phyloP scores from a whole-genome alignment of 495 filamentous ascomycete genomes.

The Penicillium roqueforti region DNA sequence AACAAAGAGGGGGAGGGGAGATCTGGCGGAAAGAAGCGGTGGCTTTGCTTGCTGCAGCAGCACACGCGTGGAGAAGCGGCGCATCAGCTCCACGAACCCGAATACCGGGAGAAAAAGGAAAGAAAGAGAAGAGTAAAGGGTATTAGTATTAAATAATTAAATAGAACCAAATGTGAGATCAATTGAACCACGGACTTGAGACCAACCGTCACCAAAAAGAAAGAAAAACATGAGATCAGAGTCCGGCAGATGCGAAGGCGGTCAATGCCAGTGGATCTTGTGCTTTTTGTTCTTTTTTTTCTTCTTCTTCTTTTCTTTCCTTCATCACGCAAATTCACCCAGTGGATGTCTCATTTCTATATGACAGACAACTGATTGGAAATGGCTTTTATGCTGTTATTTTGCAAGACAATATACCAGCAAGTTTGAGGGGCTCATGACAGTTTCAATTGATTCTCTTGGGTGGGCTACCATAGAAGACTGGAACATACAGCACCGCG shows the following conservation, averaged over 20 bases:
- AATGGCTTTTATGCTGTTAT: slow-evolving; percentile 20
- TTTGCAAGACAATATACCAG: slow-evolving; percentile 44
- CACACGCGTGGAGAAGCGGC: slow-evolving; percentile 38
- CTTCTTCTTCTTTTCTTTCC: slow-evolving; percentile 22
- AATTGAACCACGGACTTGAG: slow-evolving; percentile 12
- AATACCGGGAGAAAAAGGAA: slow-evolving; percentile 6
- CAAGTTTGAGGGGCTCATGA: slow-evolving; percentile 51
- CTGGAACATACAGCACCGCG: slow-evolving; percentile 35
- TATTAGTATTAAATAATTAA: slow-evolving; percentile 18
- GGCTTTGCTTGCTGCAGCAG: slow-evolving; percentile 38
- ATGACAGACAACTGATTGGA: slow-evolving; percentile 31
- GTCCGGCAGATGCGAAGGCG: slow-evolving; percentile 19
- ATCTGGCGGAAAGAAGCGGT: slow-evolving; percentile 38
- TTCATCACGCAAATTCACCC: slow-evolving; percentile 31
- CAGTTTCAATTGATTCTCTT: slow-evolving; percentile 21
- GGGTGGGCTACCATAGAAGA: slow-evolving; percentile 49
- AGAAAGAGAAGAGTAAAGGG: slow-evolving; percentile 5
- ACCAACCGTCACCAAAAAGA: slow-evolving; percentile 19
- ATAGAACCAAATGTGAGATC: slow-evolving; percentile 13
- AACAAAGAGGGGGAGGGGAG: slow-evolving; percentile 32
- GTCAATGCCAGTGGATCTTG: slow-evolving; percentile 5
- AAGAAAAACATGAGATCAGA: slow-evolving; percentile 15
- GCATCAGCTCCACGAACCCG: slow-evolving; percentile 31
- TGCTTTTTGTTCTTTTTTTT: slow-evolving; percentile 12
- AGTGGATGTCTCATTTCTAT: slow-evolving; percentile 26